Evolutionary conservation across 139 green algal genomes (phyloP).

Genomic region (Chlamydomonas sphaeroides): DNA sequence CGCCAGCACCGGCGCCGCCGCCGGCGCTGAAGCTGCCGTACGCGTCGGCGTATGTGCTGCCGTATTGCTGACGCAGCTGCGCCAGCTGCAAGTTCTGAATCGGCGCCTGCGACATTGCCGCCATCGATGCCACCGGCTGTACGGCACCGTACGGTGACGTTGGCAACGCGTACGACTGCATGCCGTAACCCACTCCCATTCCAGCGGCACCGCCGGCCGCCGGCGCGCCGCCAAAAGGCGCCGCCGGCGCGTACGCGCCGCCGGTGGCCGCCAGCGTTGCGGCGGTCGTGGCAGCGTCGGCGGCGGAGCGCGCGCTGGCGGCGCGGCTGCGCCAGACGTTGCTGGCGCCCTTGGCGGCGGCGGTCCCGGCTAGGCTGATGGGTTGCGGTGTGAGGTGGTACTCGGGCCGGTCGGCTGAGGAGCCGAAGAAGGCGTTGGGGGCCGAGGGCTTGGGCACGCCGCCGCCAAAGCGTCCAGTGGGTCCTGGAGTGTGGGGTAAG

Average conservation of each 20-base stretch:
- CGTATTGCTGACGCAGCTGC: no score
- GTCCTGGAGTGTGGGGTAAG: no score
- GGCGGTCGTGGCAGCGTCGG: neutral
- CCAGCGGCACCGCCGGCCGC: no score
- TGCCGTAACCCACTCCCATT: no score
- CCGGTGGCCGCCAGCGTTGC: constrained; percentile 2
- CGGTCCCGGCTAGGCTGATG: neutral
- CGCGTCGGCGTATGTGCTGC: no score
- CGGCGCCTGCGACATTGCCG: no score
- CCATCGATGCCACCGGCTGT: no score
- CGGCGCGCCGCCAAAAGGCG: neutral
- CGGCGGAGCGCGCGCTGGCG: neutral
- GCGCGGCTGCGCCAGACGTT: neutral
- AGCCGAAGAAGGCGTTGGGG: constrained; percentile 35
- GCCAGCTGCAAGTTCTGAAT: no score
- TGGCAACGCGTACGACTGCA: no score
- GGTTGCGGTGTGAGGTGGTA: neutral
- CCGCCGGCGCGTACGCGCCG: neutral
- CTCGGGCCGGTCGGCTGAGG: constrained; percentile 20
- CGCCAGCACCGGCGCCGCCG: no score
- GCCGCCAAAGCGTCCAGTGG: constrained; percentile 20
- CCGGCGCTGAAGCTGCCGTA: no score
- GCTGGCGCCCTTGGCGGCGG: neutral
- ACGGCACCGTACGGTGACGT: no score
- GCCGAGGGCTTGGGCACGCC: constrained; percentile 14